Evolutionary conservation across 768 basidiomycete species (phyloP).

Genomic region (Lactifluus volemus): DNA sequence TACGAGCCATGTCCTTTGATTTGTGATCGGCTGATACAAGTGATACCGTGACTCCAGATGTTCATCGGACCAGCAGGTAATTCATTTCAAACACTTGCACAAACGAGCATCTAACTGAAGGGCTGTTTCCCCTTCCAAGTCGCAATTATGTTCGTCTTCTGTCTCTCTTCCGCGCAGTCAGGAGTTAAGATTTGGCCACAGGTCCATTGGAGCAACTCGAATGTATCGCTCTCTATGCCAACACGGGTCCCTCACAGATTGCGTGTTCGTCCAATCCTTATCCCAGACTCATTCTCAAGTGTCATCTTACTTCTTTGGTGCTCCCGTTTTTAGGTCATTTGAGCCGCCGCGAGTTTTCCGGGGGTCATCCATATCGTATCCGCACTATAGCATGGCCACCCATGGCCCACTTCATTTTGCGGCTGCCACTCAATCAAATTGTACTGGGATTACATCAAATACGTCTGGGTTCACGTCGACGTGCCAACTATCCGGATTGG

Average conservation of each 20-base stretch:
- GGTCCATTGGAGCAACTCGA: constrained; percentile 7
- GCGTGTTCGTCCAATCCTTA: not conserved
- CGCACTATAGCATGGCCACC: not conserved
- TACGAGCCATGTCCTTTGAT: not conserved
- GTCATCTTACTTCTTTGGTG: not conserved
- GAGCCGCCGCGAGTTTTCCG: not conserved
- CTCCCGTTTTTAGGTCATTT: not conserved
- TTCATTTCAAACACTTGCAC: not conserved
- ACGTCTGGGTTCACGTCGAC: not conserved
- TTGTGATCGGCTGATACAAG: not conserved
- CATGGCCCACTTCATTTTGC: not conserved
- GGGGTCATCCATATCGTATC: not conserved
- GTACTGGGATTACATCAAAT: not conserved
- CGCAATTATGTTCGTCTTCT: not conserved
- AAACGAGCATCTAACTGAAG: not conserved
- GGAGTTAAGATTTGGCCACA: not conserved
- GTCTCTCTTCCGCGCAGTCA: not conserved
- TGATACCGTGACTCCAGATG: not conserved
- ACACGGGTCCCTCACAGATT: constrained; percentile 1
- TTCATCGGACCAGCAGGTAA: not conserved
- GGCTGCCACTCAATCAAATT: not conserved
- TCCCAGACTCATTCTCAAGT: not conserved
- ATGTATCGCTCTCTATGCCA: not conserved
- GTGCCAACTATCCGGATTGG: not conserved
- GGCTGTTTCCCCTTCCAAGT: not conserved